Percentiles rank a stretch among this genome's conserved stretches.
phyloP scores from a whole-genome alignment of 306 rosid genomes.

The Echinosophora koreensis region DNA sequence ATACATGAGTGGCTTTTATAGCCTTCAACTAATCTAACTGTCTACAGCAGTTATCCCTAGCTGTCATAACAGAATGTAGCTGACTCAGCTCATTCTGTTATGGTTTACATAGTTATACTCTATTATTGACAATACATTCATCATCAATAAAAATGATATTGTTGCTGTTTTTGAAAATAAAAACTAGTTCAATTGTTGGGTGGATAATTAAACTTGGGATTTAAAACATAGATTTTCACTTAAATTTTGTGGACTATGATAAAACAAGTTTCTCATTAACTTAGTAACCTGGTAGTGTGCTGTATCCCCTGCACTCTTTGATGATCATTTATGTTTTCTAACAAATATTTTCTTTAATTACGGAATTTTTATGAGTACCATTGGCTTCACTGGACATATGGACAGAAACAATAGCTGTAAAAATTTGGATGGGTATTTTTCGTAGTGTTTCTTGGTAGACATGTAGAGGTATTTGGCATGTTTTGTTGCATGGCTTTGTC shows the following conservation, averaged over 20 bases:
- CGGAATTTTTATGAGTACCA: not conserved
- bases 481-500: too few relatives aligned
- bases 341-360: not conserved
- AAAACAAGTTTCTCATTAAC: conserved; percentile 9
- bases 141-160: not conserved
- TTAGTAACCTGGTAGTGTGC: conserved; percentile 20
- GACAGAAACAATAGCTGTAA: not conserved
- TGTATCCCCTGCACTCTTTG: conserved; percentile 13
- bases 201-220: not conserved
- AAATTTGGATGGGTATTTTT: too few relatives aligned
- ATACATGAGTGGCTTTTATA: too few relatives aligned
- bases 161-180: not conserved
- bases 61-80: too few relatives aligned
- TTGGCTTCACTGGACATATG: not conserved
- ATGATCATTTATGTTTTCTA: conserved; percentile 2
- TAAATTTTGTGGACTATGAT: conserved; percentile 18
- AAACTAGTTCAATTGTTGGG: not conserved
- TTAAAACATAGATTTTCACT: not conserved
- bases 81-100: too few relatives aligned
- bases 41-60: too few relatives aligned
- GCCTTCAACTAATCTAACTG: too few relatives aligned
- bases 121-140: not conserved
- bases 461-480: too few relatives aligned
- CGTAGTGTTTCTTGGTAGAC: too few relatives aligned
- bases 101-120: too few relatives aligned